These are phyloP conservation scores for Piloderma croceum DNA, from an alignment of 768 basidiomycete species.

Conservation along the genomic window DNA sequence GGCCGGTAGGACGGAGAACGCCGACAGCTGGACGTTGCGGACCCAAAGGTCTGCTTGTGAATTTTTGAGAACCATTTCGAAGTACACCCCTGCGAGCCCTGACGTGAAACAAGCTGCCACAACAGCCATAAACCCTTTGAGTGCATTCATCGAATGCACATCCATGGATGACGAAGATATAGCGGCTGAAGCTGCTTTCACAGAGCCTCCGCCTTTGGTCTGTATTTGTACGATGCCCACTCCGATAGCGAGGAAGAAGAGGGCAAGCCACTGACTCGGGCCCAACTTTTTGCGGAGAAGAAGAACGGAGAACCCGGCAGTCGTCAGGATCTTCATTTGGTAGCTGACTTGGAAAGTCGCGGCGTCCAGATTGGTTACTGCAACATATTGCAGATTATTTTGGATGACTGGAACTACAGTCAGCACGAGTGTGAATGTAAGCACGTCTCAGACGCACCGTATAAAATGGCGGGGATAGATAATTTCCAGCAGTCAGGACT, in stretches of 20 bases:
- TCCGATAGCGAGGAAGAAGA: slow-evolving; percentile 44
- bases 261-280: slow-evolving; percentile 75
- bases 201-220: too few relatives aligned
- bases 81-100: slow-evolving; percentile 95
- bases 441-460: slow-evolving; percentile 43
- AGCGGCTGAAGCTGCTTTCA: slow-evolving; percentile 14
- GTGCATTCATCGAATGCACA: slow-evolving; percentile 63
- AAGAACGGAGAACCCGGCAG: slow-evolving; percentile 82
- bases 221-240: slow-evolving; percentile 22
- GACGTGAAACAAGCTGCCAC: slow-evolving; percentile 90
- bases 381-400: slow-evolving; percentile 94
- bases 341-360: slow-evolving; percentile 97
- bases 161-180: slow-evolving; percentile 12
- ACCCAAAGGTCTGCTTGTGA: slow-evolving; percentile 90
- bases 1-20: slow-evolving; percentile 90
- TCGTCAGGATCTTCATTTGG: slow-evolving; percentile 97
- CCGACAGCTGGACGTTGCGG: slow-evolving; percentile 91
- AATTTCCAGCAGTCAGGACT: slow-evolving; percentile 95
- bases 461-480: slow-evolving; percentile 93
- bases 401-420: slow-evolving; percentile 76
- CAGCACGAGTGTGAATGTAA: background rate
- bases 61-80: slow-evolving; percentile 95
- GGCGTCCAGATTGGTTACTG: slow-evolving; percentile 87
- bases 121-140: slow-evolving; percentile 88
- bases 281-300: slow-evolving; percentile 73